Conservation (phyloP, 2,329 filamentous ascomycete genomes). For the Xylariaceae sp. region DNA sequence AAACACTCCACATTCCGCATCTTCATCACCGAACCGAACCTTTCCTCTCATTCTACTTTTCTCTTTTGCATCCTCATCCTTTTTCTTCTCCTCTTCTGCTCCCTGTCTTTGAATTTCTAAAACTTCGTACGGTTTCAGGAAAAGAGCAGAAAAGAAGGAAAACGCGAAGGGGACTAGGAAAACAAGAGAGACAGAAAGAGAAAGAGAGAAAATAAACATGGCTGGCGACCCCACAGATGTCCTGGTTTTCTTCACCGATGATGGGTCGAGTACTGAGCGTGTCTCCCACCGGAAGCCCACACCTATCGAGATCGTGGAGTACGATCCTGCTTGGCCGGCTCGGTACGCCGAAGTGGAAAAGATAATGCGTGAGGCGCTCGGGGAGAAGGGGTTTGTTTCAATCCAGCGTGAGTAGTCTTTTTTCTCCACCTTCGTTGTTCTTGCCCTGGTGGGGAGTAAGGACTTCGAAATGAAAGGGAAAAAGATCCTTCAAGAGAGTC, state of each 20-base stretch:
- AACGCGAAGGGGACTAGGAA: too few relatives aligned
- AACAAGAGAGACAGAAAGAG: too few relatives aligned
- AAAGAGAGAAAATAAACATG: conserved; percentile 1
- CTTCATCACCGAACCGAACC: too few relatives aligned
- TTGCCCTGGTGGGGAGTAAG: too few relatives aligned
- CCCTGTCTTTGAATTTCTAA: too few relatives aligned
- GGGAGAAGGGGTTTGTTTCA: conserved; percentile 1
- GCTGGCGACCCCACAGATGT: neutral
- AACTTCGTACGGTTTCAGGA: too few relatives aligned
- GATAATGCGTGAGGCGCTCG: conserved; percentile 11
- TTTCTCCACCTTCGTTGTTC: neutral
- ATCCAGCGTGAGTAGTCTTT: conserved; percentile 2
- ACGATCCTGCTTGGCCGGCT: conserved; percentile 12
- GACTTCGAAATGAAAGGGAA: neutral
- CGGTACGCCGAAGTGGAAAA: conserved; percentile 11
- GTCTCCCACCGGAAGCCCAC: neutral
- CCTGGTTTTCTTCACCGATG: neutral
- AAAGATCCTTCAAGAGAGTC: neutral
- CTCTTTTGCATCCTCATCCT: too few relatives aligned
- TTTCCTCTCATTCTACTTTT: too few relatives aligned
- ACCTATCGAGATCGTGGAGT: conserved; percentile 15
- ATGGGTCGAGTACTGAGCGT: neutral
- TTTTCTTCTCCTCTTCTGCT: too few relatives aligned
- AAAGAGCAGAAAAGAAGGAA: too few relatives aligned
- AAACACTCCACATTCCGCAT: too few relatives aligned